A percentile compares a stretch with the other conserved stretches of the same genome.
These are phyloP conservation scores for Hura crepitans DNA, from an alignment of 441 rosid genomes.

Conservation along the genomic window DNA sequence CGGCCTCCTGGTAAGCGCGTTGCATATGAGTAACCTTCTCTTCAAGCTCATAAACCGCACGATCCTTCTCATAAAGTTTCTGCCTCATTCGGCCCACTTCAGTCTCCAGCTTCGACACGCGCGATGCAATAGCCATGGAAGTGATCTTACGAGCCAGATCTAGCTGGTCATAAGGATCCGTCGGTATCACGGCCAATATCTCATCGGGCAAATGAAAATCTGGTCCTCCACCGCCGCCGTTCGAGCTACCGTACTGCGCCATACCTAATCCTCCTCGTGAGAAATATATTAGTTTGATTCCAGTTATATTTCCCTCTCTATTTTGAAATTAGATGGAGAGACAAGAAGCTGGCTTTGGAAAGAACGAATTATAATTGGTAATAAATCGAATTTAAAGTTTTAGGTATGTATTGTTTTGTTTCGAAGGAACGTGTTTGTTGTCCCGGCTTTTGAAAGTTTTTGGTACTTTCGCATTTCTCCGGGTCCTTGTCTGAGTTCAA, in stretches of 20 bases:
- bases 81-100: conserved; percentile 52
- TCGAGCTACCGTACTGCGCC: conserved; percentile 23
- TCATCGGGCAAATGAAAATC: conserved; percentile 68
- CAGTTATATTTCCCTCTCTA: background rate
- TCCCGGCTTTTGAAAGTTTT: background rate
- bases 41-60: conserved; percentile 50
- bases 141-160: conserved; percentile 89
- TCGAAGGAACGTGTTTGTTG: background rate
- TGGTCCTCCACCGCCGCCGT: conserved; percentile 40
- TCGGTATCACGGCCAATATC: conserved; percentile 64
- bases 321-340: background rate
- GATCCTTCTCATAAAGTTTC: conserved; percentile 59
- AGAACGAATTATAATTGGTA: background rate
- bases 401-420: background rate
- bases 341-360: background rate
- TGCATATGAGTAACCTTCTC: conserved; percentile 46
- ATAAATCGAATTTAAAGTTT: conserved; percentile 2
- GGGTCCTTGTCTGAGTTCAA: conserved; percentile 8
- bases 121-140: conserved; percentile 80
- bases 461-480: background rate
- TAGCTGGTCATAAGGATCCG: conserved; percentile 80
- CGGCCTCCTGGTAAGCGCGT: conserved; percentile 46
- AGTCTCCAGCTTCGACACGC: conserved; percentile 69
- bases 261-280: conserved; percentile 1
- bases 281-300: background rate